Evolutionary conservation across 1,139 yeast species (phyloP), one percentile per base, ranked within the genome.

Genomic region (Lodderomyces parapsilosis): DNA sequence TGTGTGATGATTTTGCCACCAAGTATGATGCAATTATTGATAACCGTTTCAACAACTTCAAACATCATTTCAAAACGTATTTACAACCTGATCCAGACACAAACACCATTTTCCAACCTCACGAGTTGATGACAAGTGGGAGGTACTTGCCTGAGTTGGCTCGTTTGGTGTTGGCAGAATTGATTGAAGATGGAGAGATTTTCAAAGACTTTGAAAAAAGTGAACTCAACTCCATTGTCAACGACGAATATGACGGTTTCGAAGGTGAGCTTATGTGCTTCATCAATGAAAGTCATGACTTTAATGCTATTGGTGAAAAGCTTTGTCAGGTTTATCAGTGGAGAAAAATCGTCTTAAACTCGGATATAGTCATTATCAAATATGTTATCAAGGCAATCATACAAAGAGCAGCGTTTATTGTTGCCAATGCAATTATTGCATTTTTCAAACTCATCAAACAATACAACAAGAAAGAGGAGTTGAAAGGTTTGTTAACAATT

Each of bases 61-160:
- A 44, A 6, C 48, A 49, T 15, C 51, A 49, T 32, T 71, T 64
- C 51, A 53, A 62, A 45, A 60, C 73, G 17, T 71, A 60, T 54
- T 62, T 69, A 70, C 47, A 53, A 6, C 48, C 56, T 6, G 76
- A 68, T 44, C 65, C 66, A 3, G 34, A 35, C 3, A 53, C 59
- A n/a, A 48, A 58, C 15, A 56, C 59, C 8, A 62, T 76, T 32
- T 74, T 76, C 53, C 84, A 80, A 55, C 85, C 85, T 1, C 59
- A 71, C 37, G 85, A 80, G 54, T 61, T 75, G 46, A 62, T 78
- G 66, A 70, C 80, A 31, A 66, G 80, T 39, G 85, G 84, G 1
- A 62, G 84, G 50, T 80, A 80, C 56, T 63, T 80, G 42, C 78
- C 81, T 9, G 85, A 80, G 53, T 57, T 78, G 44, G 60, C 74